These are phyloP conservation scores for Thinopyrum elongatum DNA, from an alignment of 176 grass and related monocot genomes.

Conservation along the genomic window DNA sequence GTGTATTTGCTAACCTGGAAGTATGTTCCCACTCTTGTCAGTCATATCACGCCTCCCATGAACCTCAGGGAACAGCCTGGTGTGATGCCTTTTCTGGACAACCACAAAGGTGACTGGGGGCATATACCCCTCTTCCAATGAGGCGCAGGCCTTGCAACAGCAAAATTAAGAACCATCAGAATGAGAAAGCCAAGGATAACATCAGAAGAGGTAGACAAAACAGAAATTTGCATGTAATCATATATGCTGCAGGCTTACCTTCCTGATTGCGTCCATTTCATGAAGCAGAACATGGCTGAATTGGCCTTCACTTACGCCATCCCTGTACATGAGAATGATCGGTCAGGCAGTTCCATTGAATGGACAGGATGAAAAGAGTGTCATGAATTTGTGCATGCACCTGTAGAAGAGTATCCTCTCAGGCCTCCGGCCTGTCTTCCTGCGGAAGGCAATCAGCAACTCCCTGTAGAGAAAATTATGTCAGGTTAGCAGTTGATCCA, in stretches of 20 bases:
- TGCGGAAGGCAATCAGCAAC: conserved; percentile 45
- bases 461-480: conserved; percentile 41
- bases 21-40: conserved; percentile 85
- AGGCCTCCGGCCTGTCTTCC: conserved; percentile 30
- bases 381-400: conserved; percentile 6
- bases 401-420: conserved; percentile 68
- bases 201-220: not conserved
- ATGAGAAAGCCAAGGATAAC: not conserved
- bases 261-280: conserved; percentile 78
- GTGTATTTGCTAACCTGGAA: conserved; percentile 54
- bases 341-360: not conserved
- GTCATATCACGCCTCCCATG: conserved; percentile 49
- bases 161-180: not conserved
- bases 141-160: conserved; percentile 63
- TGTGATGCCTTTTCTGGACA: conserved; percentile 87
- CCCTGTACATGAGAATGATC: conserved; percentile 15
- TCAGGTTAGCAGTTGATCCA: conserved; percentile 22
- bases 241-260: conserved; percentile 35
- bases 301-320: conserved; percentile 35
- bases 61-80: conserved; percentile 71
- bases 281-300: conserved; percentile 36
- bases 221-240: not conserved
- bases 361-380: not conserved
- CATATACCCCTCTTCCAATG: conserved; percentile 56
- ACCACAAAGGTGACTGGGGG: conserved; percentile 79